Evolutionary conservation across 1,284 basidiomycete genomes (phyloP).

Genomic region (Ceratobasidium sp.): DNA sequence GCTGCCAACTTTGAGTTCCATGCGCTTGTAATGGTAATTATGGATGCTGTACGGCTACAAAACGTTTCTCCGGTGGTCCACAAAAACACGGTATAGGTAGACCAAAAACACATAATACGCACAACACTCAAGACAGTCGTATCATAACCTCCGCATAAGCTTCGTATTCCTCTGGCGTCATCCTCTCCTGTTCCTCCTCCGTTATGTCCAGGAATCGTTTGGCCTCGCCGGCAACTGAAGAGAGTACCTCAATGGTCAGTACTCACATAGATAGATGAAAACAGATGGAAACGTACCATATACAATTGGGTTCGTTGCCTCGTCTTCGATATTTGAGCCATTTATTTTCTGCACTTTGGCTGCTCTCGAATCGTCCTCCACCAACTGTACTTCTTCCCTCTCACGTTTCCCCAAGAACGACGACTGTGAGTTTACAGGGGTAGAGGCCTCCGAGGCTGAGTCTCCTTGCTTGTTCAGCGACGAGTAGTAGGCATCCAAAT

Average conservation of each 20-base stretch:
- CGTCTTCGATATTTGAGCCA: not conserved
- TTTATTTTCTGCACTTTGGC: slow-evolving; percentile 24
- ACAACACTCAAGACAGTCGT: slow-evolving; percentile 14
- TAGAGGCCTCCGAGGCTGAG: slow-evolving; percentile 11
- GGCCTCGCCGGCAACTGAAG: slow-evolving; percentile 39
- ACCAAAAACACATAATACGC: not conserved
- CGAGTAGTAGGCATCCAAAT: slow-evolving; percentile 45
- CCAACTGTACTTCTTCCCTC: not conserved
- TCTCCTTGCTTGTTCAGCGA: slow-evolving; percentile 34
- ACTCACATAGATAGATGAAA: not conserved
- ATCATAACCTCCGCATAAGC: slow-evolving; percentile 59
- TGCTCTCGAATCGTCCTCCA: not conserved
- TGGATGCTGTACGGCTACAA: not conserved
- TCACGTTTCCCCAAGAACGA: slow-evolving; percentile 34
- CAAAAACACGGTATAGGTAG: not conserved
- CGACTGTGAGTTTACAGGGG: slow-evolving; percentile 12
- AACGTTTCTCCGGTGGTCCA: not conserved
- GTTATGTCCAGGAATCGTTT: slow-evolving; percentile 61
- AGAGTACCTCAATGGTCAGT: not conserved
- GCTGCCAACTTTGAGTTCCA: not conserved
- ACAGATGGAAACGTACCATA: slow-evolving; percentile 64
- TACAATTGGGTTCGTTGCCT: slow-evolving; percentile 69
- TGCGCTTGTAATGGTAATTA: not conserved
- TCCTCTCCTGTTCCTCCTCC: slow-evolving; percentile 83
- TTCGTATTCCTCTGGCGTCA: slow-evolving; percentile 88